phyloP scores from a whole-genome alignment of 2,329 filamentous ascomycete genomes.

The Pestalotiopsis sp. region DNA sequence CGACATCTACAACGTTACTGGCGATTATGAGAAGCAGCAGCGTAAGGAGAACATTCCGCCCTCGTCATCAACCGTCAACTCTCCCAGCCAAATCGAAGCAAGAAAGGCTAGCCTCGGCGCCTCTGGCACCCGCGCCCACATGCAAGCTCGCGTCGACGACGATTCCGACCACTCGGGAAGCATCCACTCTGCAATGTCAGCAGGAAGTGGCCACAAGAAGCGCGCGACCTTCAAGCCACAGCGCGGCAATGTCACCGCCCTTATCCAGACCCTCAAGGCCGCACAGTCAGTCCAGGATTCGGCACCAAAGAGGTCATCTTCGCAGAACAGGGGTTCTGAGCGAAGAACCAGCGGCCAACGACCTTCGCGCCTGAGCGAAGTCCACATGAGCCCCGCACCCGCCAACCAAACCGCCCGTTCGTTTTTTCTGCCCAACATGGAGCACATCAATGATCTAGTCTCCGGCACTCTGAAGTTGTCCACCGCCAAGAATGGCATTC shows the following conservation, averaged over 20 bases:
- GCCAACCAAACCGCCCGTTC: conserved; percentile 48
- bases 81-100: conserved; percentile 46
- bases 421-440: conserved; percentile 57
- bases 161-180: conserved; percentile 45
- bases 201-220: conserved; percentile 18
- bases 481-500: conserved; percentile 54
- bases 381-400: conserved; percentile 29
- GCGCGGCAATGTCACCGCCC: conserved; percentile 35
- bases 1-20: conserved; percentile 34
- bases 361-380: conserved; percentile 19
- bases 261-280: conserved; percentile 33
- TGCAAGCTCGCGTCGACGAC: conserved; percentile 57
- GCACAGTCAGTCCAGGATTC: conserved; percentile 27
- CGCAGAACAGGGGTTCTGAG: conserved; percentile 1
- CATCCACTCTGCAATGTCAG: background rate
- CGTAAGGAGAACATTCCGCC: conserved; percentile 50
- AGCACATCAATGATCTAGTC: conserved; percentile 59
- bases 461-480: conserved; percentile 57
- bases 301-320: conserved; percentile 16
- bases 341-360: conserved; percentile 14
- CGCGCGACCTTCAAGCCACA: conserved; percentile 23
- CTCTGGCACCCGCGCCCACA: conserved; percentile 40
- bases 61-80: conserved; percentile 32
- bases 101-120: conserved; percentile 14
- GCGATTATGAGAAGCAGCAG: conserved; percentile 29